Conservation (phyloP, 805 yeast species). For the Lipomyces oligophaga region DNA sequence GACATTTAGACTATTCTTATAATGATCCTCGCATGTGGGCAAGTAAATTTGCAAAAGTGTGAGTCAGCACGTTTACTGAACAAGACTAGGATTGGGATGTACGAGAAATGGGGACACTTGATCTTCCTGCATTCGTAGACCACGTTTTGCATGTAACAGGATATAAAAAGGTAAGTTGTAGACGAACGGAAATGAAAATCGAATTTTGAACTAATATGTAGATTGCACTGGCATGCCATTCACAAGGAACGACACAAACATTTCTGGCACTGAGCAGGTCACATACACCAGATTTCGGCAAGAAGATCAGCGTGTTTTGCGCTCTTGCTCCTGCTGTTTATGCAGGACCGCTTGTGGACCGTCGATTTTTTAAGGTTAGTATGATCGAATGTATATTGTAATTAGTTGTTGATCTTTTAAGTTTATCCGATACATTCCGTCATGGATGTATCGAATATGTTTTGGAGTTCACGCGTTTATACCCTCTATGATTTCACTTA, state of each 20-base stretch:
- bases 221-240: slow-evolving; percentile 71
- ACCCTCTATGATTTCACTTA: slow-evolving; percentile 63
- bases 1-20: slow-evolving; percentile 50
- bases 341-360: slow-evolving; percentile 72
- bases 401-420: background rate
- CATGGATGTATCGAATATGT: slow-evolving; percentile 37
- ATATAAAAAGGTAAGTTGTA: slow-evolving; percentile 30
- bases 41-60: background rate
- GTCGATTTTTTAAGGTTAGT: slow-evolving; percentile 36
- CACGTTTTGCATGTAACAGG: slow-evolving; percentile 47
- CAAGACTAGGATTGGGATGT: slow-evolving; percentile 75
- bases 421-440: slow-evolving; percentile 32
- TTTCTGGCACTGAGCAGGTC: slow-evolving; percentile 61
- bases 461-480: slow-evolving; percentile 79
- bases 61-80: background rate
- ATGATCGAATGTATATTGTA: background rate
- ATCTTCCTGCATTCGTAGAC: slow-evolving; percentile 68
- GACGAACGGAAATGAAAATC: background rate
- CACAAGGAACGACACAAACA: slow-evolving; percentile 90
- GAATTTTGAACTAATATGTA: slow-evolving; percentile 38
- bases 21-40: slow-evolving; percentile 63
- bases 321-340: slow-evolving; percentile 89
- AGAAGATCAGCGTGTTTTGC: slow-evolving; percentile 61
- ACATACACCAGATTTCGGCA: slow-evolving; percentile 43
- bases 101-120: slow-evolving; percentile 72